Evolutionary conservation across 768 basidiomycete species (phyloP).

Genomic region (Tremella mesenterica): DNA sequence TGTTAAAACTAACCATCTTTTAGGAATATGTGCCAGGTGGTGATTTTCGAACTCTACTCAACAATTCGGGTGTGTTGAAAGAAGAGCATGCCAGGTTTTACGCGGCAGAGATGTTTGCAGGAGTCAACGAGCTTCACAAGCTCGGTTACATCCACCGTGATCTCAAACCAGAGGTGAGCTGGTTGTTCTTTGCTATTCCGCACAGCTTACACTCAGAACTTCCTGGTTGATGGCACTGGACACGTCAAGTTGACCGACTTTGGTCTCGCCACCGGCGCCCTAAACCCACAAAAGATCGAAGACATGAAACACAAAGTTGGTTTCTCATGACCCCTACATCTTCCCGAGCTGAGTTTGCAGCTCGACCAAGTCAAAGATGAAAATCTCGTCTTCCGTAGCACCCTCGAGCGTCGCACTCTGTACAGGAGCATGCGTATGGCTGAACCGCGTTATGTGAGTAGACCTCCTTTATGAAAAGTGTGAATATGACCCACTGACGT

Average conservation of each 20-base stretch:
- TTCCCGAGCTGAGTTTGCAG: constrained; percentile 47
- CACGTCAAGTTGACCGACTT: constrained; percentile 92
- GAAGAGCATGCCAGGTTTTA: constrained; percentile 96
- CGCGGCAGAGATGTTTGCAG: constrained; percentile 95
- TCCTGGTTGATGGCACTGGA: constrained; percentile 86
- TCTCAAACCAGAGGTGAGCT: constrained; percentile 80
- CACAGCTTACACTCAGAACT: constrained; percentile 57
- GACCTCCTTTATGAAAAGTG: no score
- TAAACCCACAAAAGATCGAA: constrained; percentile 90
- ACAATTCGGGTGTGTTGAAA: constrained; percentile 94
- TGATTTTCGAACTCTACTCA: constrained; percentile 92
- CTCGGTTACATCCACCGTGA: constrained; percentile 98
- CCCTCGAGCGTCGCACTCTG: constrained; percentile 85
- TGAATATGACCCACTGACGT: no score
- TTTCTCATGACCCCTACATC: neutral
- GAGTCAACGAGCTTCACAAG: constrained; percentile 88
- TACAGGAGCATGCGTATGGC: constrained; percentile 85
- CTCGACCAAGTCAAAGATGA: constrained; percentile 95
- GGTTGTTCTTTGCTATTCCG: neutral
- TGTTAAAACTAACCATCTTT: constrained; percentile 5
- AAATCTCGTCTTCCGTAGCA: constrained; percentile 78
- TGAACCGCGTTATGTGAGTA: constrained; percentile 66
- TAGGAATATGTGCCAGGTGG: constrained; percentile 96
- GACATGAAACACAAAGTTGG: constrained; percentile 81
- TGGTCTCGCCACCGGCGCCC: constrained; percentile 88